Conservation (phyloP, 169 alveolate genomes). For the Plasmodium reichenowi region DNA sequence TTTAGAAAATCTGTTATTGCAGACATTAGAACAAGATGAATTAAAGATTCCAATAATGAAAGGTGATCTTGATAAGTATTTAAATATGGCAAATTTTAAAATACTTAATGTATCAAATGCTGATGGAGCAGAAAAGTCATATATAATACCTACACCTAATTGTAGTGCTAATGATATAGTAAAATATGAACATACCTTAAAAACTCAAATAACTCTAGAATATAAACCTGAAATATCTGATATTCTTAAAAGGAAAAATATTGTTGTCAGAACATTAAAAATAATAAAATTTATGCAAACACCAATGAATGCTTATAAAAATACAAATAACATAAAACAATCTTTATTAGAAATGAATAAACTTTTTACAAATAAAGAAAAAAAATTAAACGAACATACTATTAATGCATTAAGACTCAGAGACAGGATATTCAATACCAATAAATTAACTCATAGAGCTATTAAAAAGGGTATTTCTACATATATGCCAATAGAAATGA, state of each 20-base stretch:
- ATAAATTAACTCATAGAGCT: not conserved
- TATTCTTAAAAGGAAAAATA: slow-evolving; percentile 20
- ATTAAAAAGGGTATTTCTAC: slow-evolving; percentile 6
- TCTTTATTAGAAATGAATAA: slow-evolving; percentile 31
- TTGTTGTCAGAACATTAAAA: slow-evolving; percentile 48
- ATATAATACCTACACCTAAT: slow-evolving; percentile 11
- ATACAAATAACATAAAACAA: slow-evolving; percentile 1
- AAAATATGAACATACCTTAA: slow-evolving; percentile 41
- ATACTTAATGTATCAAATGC: not conserved
- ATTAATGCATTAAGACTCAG: not conserved
- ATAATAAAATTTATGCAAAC: slow-evolving; percentile 41
- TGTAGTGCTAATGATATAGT: slow-evolving; percentile 35
- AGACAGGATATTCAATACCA: not conserved
- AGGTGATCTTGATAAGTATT: not conserved
- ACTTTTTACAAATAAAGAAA: slow-evolving; percentile 4
- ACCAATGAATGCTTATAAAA: slow-evolving; percentile 32
- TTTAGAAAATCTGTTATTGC: slow-evolving; percentile 21
- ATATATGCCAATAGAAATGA: slow-evolving; percentile 24
- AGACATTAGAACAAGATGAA: slow-evolving; percentile 35
- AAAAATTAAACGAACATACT: not conserved
- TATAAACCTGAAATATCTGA: slow-evolving; percentile 28
- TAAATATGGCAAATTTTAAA: slow-evolving; percentile 28
- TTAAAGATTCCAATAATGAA: slow-evolving; percentile 43
- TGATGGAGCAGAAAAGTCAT: slow-evolving; percentile 1
- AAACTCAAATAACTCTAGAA: slow-evolving; percentile 12